Evolutionary conservation across 257 asterid species (phyloP).

Genomic region (Plantago major): DNA sequence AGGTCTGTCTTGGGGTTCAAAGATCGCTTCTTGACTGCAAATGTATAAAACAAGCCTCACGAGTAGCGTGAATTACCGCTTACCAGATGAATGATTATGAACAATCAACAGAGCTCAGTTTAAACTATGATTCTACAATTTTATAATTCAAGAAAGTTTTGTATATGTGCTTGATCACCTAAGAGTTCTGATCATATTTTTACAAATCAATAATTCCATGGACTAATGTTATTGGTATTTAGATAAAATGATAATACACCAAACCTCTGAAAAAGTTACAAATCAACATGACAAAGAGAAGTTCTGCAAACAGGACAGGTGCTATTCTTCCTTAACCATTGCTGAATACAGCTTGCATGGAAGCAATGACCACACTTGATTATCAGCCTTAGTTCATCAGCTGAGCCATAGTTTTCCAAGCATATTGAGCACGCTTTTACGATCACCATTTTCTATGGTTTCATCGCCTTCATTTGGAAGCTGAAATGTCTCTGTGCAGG

Average conservation of each 20-base stretch:
- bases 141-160: too few relatives aligned
- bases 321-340: conserved; percentile 26
- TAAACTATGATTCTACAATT: too few relatives aligned
- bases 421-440: conserved; percentile 25
- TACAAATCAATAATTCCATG: neutral
- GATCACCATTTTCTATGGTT: neutral
- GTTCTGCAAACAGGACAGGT: conserved; percentile 32
- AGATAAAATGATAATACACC: neutral
- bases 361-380: conserved; percentile 25
- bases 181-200: too few relatives aligned
- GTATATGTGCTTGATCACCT: too few relatives aligned
- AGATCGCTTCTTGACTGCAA: neutral
- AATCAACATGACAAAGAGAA: conserved; percentile 17
- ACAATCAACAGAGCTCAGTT: too few relatives aligned
- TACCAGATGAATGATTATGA: too few relatives aligned
- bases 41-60: neutral
- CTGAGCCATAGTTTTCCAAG: conserved; percentile 17
- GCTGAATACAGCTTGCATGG: conserved; percentile 22
- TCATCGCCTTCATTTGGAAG: conserved; percentile 1
- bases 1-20: neutral
- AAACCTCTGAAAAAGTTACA: neutral
- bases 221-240: neutral
- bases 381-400: conserved; percentile 24
- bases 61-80: neutral
- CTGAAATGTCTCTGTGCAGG: conserved; percentile 14